A percentile compares a stretch with the other conserved stretches of the same genome.
These are phyloP conservation scores for Aegilops sharonensis DNA, from an alignment of 176 grass and related monocot species.

Conservation along the genomic window DNA sequence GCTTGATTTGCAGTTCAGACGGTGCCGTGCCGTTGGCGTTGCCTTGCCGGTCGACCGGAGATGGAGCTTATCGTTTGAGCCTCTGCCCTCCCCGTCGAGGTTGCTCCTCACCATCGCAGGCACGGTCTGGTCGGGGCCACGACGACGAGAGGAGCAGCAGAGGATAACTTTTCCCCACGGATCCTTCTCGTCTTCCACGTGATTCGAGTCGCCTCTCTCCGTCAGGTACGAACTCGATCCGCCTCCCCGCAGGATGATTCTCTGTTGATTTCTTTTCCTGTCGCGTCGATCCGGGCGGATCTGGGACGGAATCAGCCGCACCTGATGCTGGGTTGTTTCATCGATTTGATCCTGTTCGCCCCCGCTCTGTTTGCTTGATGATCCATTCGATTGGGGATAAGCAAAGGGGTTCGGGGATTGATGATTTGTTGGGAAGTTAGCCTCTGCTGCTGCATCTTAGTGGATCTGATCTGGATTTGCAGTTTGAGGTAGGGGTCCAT, in stretches of 20 bases:
- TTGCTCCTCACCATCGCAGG: too few species aligned
- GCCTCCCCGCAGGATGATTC: not conserved
- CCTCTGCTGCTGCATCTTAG: not conserved
- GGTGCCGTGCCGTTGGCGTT: too few species aligned
- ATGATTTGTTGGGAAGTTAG: too few species aligned
- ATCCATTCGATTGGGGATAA: too few species aligned
- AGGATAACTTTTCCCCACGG: not conserved
- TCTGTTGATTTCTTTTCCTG: not conserved
- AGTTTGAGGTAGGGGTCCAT: not conserved
- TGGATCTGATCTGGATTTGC: not conserved
- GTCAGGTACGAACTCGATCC: constrained; percentile 11
- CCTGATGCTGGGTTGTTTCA: not conserved
- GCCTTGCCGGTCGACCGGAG: too few species aligned
- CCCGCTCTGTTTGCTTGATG: too few species aligned
- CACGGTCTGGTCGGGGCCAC: too few species aligned
- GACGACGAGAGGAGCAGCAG: too few species aligned
- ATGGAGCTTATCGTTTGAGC: too few species aligned
- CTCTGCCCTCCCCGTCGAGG: too few species aligned
- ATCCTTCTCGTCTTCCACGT: constrained; percentile 11
- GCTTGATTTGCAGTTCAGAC: too few species aligned
- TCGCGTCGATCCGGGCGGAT: not conserved
- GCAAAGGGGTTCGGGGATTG: too few species aligned
- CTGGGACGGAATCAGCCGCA: not conserved
- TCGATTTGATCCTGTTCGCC: not conserved
- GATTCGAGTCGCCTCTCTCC: constrained; percentile 4